Conservation (phyloP, 768 basidiomycete species). For the Leccinellum luteum region DNA sequence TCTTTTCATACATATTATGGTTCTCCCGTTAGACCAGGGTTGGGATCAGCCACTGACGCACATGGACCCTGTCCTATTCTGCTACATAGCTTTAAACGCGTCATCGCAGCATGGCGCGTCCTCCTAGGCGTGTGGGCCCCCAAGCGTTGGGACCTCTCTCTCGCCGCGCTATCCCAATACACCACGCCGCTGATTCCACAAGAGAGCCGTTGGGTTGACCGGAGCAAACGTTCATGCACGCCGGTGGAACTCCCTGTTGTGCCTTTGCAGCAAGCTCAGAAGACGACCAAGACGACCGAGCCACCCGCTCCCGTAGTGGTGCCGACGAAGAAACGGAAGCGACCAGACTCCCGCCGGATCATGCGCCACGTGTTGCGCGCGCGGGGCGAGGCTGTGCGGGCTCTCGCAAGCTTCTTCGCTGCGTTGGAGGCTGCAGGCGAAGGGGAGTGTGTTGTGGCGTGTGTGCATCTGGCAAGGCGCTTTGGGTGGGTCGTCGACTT, state of each 20-base stretch:
- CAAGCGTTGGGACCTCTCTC: conserved; percentile 74
- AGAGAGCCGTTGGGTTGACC: conserved; percentile 70
- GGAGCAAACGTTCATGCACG: conserved; percentile 37
- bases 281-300: conserved; percentile 29
- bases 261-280: neutral
- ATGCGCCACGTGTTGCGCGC: conserved; percentile 87
- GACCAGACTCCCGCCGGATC: conserved; percentile 77
- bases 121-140: conserved; percentile 94
- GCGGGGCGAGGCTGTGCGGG: conserved; percentile 78
- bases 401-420: conserved; percentile 69
- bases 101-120: conserved; percentile 94
- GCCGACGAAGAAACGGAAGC: conserved; percentile 26
- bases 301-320: conserved; percentile 29
- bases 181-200: conserved; percentile 64
- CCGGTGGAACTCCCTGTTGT: conserved; percentile 12
- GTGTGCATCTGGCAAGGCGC: conserved; percentile 46
- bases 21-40: conserved; percentile 12
- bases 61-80: conserved; percentile 4
- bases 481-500: conserved; percentile 33
- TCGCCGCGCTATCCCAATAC: conserved; percentile 71
- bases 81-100: conserved; percentile 69
- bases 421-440: conserved; percentile 52
- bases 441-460: conserved; percentile 46
- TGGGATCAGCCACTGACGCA: conserved; percentile 19
- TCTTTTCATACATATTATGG: conserved; percentile 2